Evolutionary conservation across 2,329 filamentous ascomycete genomes (phyloP).

Genomic region (Gliomastix tumulicola): DNA sequence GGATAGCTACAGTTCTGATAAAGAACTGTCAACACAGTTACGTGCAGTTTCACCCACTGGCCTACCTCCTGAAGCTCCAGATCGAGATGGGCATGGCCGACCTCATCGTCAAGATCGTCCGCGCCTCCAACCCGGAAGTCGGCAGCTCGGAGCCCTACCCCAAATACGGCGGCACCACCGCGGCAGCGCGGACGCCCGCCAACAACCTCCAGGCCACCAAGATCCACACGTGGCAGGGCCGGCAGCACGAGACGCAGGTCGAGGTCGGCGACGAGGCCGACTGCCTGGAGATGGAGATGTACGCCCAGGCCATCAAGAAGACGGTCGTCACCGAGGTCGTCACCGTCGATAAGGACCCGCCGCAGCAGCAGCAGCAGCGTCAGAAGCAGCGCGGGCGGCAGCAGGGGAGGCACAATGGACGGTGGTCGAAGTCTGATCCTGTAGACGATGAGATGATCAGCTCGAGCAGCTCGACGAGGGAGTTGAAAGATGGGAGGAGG

Average conservation of each 20-base stretch:
- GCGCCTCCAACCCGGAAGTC: background rate
- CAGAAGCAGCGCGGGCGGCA: no score
- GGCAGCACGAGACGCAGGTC: background rate
- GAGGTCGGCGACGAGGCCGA: conserved; percentile 20
- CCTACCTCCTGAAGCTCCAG: conserved; percentile 6
- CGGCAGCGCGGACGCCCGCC: background rate
- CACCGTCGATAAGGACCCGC: conserved; percentile 19
- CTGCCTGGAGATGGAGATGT: conserved; percentile 42
- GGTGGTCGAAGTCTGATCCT: no score
- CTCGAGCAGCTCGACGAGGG: background rate
- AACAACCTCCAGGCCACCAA: no score
- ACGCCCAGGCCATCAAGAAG: conserved; percentile 51
- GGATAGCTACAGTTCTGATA: background rate
- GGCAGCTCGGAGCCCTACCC: background rate
- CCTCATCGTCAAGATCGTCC: conserved; percentile 6
- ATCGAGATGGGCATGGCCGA: conserved; percentile 6
- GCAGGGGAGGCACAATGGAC: no score
- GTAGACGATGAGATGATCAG: no score
- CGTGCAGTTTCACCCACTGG: conserved; percentile 6
- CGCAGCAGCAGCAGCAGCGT: background rate
- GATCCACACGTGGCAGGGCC: background rate
- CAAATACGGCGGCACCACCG: background rate
- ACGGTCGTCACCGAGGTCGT: conserved; percentile 58
- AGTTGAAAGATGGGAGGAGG: background rate
- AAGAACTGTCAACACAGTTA: conserved; percentile 1